Percentiles rank a stretch among this genome's conserved stretches.
Evolutionary conservation across 2,329 filamentous ascomycete species (phyloP).

Genomic region (Talaromyces sp.): DNA sequence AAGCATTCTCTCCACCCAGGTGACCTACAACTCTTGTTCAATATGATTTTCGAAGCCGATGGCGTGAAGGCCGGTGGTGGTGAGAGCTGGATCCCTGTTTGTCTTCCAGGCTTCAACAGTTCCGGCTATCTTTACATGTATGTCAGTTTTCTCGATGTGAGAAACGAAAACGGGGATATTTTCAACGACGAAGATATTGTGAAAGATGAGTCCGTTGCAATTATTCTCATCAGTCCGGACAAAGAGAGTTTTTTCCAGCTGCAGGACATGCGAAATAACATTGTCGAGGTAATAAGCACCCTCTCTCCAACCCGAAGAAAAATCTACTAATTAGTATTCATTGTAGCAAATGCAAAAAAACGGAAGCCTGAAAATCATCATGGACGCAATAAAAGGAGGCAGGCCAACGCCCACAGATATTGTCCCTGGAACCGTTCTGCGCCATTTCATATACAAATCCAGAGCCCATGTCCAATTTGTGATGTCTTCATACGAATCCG

Average conservation of each 20-base stretch:
- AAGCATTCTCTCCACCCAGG: constrained; percentile 93
- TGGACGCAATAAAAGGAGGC: constrained; percentile 63
- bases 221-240: constrained; percentile 86
- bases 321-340: neutral
- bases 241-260: constrained; percentile 92
- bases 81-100: constrained; percentile 96
- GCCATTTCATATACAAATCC: constrained; percentile 95
- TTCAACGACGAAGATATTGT: constrained; percentile 36
- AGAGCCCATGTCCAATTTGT: constrained; percentile 91
- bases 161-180: constrained; percentile 40
- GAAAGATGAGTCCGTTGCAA: constrained; percentile 70
- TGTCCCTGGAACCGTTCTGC: constrained; percentile 70
- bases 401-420: constrained; percentile 70
- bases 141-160: constrained; percentile 81
- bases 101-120: constrained; percentile 94
- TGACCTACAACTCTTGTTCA: constrained; percentile 94
- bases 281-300: constrained; percentile 47
- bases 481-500: constrained; percentile 74
- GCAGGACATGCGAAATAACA: constrained; percentile 62
- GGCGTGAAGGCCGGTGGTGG: constrained; percentile 87
- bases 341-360: constrained; percentile 66
- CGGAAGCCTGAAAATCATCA: constrained; percentile 69
- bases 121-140: constrained; percentile 98
- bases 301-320: neutral
- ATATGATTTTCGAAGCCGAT: constrained; percentile 96